Evolutionary conservation across 2,329 filamentous ascomycete species (phyloP), one percentile per base, ranked within the genome.

Genomic region (Hysterium pulicare): DNA sequence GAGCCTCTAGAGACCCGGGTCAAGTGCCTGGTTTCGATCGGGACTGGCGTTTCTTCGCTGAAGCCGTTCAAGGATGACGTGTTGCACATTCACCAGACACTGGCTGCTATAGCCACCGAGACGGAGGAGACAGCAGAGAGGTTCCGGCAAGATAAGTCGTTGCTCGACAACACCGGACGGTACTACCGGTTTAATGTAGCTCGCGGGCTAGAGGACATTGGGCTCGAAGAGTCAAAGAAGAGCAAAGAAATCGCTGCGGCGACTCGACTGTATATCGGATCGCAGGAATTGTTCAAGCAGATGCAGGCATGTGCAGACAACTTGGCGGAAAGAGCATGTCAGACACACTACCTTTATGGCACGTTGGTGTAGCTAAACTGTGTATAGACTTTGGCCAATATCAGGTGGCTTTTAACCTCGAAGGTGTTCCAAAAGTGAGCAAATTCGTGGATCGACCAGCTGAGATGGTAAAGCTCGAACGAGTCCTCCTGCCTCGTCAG

Each of bases 21-120:
- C 9, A 53, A 58, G 39, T 70, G 61, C 46, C 45, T 73, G 23
- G 58, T 72, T 0, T 71, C 66, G 11, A 33, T 40, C n/a, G 40
- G 40, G 9, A 42, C 40, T 15, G 40, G 40, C 20, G 23, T 36
- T 16, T 16, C 40, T 36, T 28, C 40, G 7, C 21, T 24, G 9
- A 30, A 36, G 21, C 21, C 31, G 11, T 36, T 42, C 20, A 13
- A 19, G 5, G 40, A 37, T 28, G 15, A 35, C 33, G 9, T 42
- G 9, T 9, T 37, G 13, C 20, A 28, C 16, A 37, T 42, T 30
- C n/a, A 40, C 45, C 13, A 30, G 46, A 50, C 28, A 35, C 46
- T 1, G n/a, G 49, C 10, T n/a, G 38, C 26, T 10, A 41, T 41
- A 10, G 38, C 30, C 5, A 41, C 38, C 7, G 38, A 41, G 19